Base-by-base conservation (phyloP, 2,329 filamentous ascomycete genomes). In the Ascomycota sp. region DNA sequence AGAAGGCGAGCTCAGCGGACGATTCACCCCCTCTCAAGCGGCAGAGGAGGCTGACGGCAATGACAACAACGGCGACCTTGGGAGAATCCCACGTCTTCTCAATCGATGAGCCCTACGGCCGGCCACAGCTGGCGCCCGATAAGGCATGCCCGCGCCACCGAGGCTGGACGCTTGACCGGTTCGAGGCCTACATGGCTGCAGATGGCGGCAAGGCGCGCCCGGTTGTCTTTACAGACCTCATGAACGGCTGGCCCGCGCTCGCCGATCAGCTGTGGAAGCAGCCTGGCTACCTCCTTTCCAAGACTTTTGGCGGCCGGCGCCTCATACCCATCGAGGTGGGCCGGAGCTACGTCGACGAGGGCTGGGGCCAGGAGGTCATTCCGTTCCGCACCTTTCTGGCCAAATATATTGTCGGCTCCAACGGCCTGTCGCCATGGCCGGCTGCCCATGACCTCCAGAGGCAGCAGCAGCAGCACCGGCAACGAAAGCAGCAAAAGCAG, bases 261-360 rank as follows among this genome's bases (percentile, higher is more conserved):
- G 59, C 56, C 3, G 55, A 61, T 1, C 59, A 61, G 2, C 67
- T 70, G 1, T 98, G 89, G 89, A 61, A 56, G 7, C 68, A 62
- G n/a, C 72, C 74, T 0, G 55, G 57, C 0, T 93, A 94, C 48
- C 69, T 93, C 33, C 59, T 82, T 8, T 61, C 67, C 8, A 64
- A 60, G 32, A 94, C 85, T 0, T 69, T 93, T 23, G 65, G 60
- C 3, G 89, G 89, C 0, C 61, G 73, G 21, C 65, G 89, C 8
- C 63, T 93, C 0, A 79, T 95, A 0, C 86, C 86, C 0, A 66
- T 94, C 3, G 85, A 95, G 48, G 51, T 89, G 2, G 86, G 89
- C 1, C 61, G 78, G 28, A 89, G 77, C 44, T 98, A 95, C 45
- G 85, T 82, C 1, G 82, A 93, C 37, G 65, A 69, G 13, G 75